Base-by-base conservation (phyloP, 306 rosid genomes). In the Delonix regia region DNA sequence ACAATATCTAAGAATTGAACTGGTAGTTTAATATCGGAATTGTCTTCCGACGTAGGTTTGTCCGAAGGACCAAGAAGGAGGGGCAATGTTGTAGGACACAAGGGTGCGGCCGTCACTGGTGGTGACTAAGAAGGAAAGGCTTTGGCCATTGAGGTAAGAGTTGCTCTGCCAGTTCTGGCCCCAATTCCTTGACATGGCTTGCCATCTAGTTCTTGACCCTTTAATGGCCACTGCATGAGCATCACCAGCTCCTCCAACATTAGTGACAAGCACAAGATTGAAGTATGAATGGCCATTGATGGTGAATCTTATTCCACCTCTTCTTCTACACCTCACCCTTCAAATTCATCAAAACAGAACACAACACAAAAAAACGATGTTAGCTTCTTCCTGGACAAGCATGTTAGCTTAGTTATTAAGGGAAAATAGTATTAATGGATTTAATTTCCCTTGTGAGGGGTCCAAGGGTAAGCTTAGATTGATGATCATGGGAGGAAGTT, bases 121-220 rank as follows among this genome's bases (percentile, higher is more conserved):
- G 25, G 91, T 90, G 82, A 92, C 93, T 18, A 81, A 28, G 78
- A 90, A 92, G n/a, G 97, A 90, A 49, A 92, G 91, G 73, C 89
- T 87, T 66, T 92, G 94, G 53, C 93, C 97, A 77, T 84, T 87
- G 18, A 90, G 78, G 74, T 88, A 85, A 36, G 91, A 85, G 53
- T 91, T 89, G 83, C 97, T 91, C 78, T 89, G 92, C 97, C 97
- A 92, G 60, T 92, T 92, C 79, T 92, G 94, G 1, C 97, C 97
- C 97, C 97, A 92, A 18, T 92, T 92, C 42, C 97, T 84, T 42
- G 97, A 92, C 93, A 92, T 88, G 52, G 87, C 39, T 77, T 84
- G 91, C 97, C 94, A 92, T 51, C 93, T 76, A 33, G 85, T 81
- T 57, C 93, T 86, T 25, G 97, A 90, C 28, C 97, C 97, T 75